These are phyloP conservation scores for Gossypium sturtianum DNA, from an alignment of 345 rosid species.

Conservation along the genomic window DNA sequence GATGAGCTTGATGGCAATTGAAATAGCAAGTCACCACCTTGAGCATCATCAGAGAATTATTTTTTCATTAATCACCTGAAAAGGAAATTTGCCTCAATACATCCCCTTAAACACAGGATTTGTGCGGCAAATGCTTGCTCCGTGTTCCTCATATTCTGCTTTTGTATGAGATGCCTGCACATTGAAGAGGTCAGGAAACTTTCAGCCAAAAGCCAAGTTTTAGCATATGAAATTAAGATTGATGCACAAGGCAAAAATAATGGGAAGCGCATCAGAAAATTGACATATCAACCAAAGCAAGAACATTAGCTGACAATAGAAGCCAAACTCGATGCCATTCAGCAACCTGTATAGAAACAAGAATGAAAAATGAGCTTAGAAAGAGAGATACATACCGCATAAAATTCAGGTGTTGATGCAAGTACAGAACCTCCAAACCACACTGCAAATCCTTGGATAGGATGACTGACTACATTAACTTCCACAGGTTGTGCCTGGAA, in stretches of 20 bases:
- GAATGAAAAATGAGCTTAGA: not conserved
- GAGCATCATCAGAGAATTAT: not conserved
- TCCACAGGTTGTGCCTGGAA: conserved; percentile 86
- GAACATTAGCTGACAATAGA: not conserved
- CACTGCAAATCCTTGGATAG: conserved; percentile 92
- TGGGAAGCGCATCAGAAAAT: not conserved
- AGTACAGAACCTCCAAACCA: conserved; percentile 99
- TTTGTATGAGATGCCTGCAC: conserved; percentile 95
- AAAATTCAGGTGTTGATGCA: conserved; percentile 97
- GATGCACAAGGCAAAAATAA: not conserved
- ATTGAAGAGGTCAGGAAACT: not conserved
- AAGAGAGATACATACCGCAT: conserved; percentile 44
- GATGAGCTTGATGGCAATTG: conserved; percentile 6
- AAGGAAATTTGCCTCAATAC: conserved; percentile 43
- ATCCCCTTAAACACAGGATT: conserved; percentile 99
- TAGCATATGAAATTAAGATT: not conserved
- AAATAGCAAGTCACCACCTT: conserved; percentile 8
- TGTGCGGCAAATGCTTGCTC: conserved; percentile 98
- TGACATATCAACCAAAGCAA: not conserved
- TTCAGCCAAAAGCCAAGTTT: not conserved
- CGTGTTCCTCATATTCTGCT: conserved; percentile 93
- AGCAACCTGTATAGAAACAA: not conserved
- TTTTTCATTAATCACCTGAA: conserved; percentile 8
- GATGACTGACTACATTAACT: conserved; percentile 94
- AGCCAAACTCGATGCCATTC: not conserved